Evolutionary conservation across 2,329 filamentous ascomycete species (phyloP).

Genomic region (Paecilomyces formosus): DNA sequence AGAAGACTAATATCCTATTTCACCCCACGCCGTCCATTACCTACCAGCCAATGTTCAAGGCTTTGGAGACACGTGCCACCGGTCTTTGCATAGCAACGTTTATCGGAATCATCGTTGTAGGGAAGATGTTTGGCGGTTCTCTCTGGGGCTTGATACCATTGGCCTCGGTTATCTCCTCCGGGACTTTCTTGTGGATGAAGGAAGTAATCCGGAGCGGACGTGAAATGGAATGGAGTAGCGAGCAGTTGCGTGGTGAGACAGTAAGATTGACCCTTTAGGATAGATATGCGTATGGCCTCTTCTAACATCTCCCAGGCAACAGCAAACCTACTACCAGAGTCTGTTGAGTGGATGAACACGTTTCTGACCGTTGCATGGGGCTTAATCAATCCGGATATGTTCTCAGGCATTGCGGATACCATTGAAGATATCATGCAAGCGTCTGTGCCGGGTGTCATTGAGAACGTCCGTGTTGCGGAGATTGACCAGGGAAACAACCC

Average conservation of each 20-base stretch:
- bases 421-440: slow-evolving; percentile 96
- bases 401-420: slow-evolving; percentile 83
- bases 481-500: slow-evolving; percentile 93
- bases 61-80: slow-evolving; percentile 67
- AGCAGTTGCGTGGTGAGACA: slow-evolving; percentile 75
- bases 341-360: slow-evolving; percentile 94
- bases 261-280: slow-evolving; percentile 30
- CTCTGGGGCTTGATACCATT: slow-evolving; percentile 71
- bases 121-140: slow-evolving; percentile 70
- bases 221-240: slow-evolving; percentile 80
- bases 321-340: slow-evolving; percentile 84
- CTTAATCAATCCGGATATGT: slow-evolving; percentile 91
- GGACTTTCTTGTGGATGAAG: slow-evolving; percentile 83
- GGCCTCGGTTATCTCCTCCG: slow-evolving; percentile 62
- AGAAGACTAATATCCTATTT: slow-evolving; percentile 94
- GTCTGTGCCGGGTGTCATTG: slow-evolving; percentile 81
- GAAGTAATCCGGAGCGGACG: slow-evolving; percentile 75
- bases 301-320: slow-evolving; percentile 49
- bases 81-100: slow-evolving; percentile 64
- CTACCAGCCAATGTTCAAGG: slow-evolving; percentile 79
- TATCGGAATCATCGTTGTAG: slow-evolving; percentile 65
- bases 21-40: slow-evolving; percentile 86
- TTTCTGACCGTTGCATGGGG: slow-evolving; percentile 80
- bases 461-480: slow-evolving; percentile 90
- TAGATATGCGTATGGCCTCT: not conserved